Evolutionary conservation across 1,284 basidiomycete genomes (phyloP).

Genomic region (Fomes fomentarius): DNA sequence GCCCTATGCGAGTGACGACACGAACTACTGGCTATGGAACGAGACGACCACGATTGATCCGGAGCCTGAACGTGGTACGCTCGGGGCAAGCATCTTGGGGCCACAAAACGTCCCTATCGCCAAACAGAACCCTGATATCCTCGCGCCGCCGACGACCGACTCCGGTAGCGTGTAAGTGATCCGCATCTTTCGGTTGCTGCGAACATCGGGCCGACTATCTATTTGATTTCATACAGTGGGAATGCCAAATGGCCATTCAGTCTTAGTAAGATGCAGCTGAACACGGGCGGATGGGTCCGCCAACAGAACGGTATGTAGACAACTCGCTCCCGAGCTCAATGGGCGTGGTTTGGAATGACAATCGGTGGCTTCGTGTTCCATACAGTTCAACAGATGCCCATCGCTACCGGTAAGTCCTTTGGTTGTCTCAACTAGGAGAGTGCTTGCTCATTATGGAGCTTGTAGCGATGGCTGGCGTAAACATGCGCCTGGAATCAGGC

Average conservation of each 20-base stretch:
- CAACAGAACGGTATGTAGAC: constrained; percentile 69
- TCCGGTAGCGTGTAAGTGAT: constrained; percentile 58
- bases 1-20: constrained; percentile 50
- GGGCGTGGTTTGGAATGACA: no score
- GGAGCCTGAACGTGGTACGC: constrained; percentile 39
- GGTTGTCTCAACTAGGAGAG: not conserved
- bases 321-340: no score
- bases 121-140: constrained; percentile 58
- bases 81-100: constrained; percentile 57
- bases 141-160: constrained; percentile 68
- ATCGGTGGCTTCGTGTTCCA: no score
- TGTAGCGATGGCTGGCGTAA: constrained; percentile 61
- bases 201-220: no score
- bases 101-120: constrained; percentile 54
- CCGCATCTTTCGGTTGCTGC: no score
- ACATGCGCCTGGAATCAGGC: constrained; percentile 67
- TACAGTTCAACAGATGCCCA: constrained; percentile 58
- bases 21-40: constrained; percentile 47
- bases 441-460: not conserved
- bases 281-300: constrained; percentile 72
- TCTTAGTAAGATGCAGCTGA: constrained; percentile 65
- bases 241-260: constrained; percentile 73
- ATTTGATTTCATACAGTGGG: constrained; percentile 33
- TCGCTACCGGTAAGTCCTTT: constrained; percentile 49
- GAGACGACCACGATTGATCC: constrained; percentile 29